Evolutionary conservation across 2,329 filamentous ascomycete species (phyloP).

Genomic region (Fusarium nisikadoi): DNA sequence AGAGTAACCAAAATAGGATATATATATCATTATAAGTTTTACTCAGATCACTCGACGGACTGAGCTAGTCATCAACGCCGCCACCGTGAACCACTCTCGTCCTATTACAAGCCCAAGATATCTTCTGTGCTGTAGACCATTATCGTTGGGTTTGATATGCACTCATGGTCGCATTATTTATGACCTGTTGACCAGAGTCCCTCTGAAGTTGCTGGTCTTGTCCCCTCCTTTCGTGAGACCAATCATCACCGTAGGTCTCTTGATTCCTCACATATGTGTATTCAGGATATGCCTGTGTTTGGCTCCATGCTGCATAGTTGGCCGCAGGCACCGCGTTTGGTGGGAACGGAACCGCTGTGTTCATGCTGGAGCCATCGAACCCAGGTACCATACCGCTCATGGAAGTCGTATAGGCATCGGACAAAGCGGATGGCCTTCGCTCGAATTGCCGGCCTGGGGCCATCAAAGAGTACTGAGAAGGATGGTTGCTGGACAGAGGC

Average conservation of each 20-base stretch:
- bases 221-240: constrained; percentile 45
- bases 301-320: constrained; percentile 58
- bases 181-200: constrained; percentile 23
- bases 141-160: constrained; percentile 29
- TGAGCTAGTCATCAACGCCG: background rate
- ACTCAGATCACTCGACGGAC: background rate
- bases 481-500: constrained; percentile 48
- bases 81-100: background rate
- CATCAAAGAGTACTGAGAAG: constrained; percentile 55
- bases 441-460: constrained; percentile 55
- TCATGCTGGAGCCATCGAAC: constrained; percentile 51
- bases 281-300: constrained; percentile 49
- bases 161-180: constrained; percentile 7
- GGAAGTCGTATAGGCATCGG: constrained; percentile 57
- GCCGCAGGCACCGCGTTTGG: constrained; percentile 52
- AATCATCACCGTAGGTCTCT: constrained; percentile 51
- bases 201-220: constrained; percentile 19
- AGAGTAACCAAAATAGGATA: background rate
- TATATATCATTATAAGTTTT: constrained; percentile 8
- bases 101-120: background rate
- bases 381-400: constrained; percentile 52
- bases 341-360: constrained; percentile 48
- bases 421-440: constrained; percentile 54
- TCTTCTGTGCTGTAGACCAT: background rate
- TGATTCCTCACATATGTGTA: constrained; percentile 52